phyloP scores from a whole-genome alignment of 805 yeast species.

The Kodamaea kakaduensis region DNA sequence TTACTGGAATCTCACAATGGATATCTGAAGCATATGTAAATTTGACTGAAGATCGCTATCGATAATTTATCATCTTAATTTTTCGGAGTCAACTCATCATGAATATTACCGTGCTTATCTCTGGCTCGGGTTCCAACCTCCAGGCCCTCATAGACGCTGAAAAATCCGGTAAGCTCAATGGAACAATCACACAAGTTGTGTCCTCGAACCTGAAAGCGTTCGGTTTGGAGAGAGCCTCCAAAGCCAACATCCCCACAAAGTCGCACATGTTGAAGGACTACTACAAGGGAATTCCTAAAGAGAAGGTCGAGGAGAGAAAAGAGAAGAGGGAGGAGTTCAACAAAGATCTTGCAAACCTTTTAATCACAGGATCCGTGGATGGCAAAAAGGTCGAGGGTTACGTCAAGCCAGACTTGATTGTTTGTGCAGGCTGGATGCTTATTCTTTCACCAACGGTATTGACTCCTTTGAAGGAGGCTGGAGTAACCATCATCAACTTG shows the following conservation, averaged over 20 bases:
- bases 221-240: slow-evolving; percentile 76
- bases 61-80: slow-evolving; percentile 1
- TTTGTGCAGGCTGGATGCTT: slow-evolving; percentile 99
- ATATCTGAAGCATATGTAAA: no score
- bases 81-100: slow-evolving; percentile 13
- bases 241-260: slow-evolving; percentile 64
- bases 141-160: slow-evolving; percentile 88
- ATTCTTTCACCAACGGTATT: slow-evolving; percentile 78
- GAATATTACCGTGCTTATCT: slow-evolving; percentile 71
- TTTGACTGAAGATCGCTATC: no score
- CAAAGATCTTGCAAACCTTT: slow-evolving; percentile 66
- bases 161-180: slow-evolving; percentile 39
- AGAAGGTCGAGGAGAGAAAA: slow-evolving; percentile 52
- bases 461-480: slow-evolving; percentile 53
- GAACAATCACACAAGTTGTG: slow-evolving; percentile 65
- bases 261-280: slow-evolving; percentile 70
- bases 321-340: slow-evolving; percentile 70
- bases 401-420: slow-evolving; percentile 73
- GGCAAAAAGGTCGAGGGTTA: slow-evolving; percentile 29
- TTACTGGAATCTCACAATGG: no score
- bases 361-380: slow-evolving; percentile 47
- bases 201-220: slow-evolving; percentile 85
- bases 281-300: slow-evolving; percentile 72
- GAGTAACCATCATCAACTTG: slow-evolving; percentile 79
- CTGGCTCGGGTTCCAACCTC: slow-evolving; percentile 93